Evolutionary conservation across 345 rosid species (phyloP).

Genomic region (Angophora floribunda): DNA sequence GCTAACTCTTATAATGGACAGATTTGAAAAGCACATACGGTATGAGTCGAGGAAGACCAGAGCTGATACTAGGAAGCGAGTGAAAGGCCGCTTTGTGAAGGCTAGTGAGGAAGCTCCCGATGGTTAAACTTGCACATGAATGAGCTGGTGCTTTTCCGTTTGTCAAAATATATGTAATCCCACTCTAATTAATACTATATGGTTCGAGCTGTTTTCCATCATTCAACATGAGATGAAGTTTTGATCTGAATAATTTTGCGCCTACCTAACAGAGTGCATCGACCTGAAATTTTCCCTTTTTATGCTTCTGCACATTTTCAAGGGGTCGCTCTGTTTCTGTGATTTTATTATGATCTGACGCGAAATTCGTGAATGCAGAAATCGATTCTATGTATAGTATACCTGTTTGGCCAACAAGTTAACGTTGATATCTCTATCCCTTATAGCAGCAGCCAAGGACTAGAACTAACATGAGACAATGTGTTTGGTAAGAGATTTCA

Average conservation of each 20-base stretch:
- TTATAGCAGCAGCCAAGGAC: background rate
- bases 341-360: background rate
- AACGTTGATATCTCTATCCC: background rate
- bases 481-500: background rate
- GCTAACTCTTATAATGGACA: background rate
- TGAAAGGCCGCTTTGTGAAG: conserved; percentile 92
- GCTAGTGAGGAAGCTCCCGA: conserved; percentile 41
- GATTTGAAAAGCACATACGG: conserved; percentile 87
- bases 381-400: background rate
- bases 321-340: background rate
- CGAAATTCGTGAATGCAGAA: background rate
- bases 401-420: background rate
- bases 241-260: background rate
- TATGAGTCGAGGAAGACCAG: conserved; percentile 95
- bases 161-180: background rate
- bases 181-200: background rate
- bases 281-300: background rate
- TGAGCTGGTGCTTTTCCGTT: background rate
- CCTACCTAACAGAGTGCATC: background rate
- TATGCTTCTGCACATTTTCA: background rate
- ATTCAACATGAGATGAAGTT: background rate
- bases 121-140: conserved; percentile 10
- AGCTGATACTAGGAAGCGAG: conserved; percentile 90
- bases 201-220: background rate
- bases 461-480: background rate